Conservation (phyloP, 2,329 filamentous ascomycete genomes). For the Calonectria multiphialidica region DNA sequence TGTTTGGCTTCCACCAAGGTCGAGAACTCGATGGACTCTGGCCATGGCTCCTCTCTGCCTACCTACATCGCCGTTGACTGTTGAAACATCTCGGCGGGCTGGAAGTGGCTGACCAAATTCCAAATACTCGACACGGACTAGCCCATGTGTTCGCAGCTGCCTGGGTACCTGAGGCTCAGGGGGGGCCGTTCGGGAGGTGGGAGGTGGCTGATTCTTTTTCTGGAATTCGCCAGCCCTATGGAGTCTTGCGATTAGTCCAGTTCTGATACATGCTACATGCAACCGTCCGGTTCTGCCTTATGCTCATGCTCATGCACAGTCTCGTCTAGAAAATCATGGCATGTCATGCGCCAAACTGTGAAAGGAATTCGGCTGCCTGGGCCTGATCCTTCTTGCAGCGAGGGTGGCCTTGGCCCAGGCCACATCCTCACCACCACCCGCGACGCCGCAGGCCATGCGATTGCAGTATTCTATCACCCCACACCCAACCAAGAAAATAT, state of each 20-base stretch:
- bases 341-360: background rate
- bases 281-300: slow-evolving; percentile 1
- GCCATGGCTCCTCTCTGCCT: background rate
- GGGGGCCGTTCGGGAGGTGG: background rate
- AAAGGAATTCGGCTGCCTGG: background rate
- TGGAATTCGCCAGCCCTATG: slow-evolving; percentile 19
- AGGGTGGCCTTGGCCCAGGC: background rate
- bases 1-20: background rate
- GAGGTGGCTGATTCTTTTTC: slow-evolving; percentile 17
- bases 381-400: background rate
- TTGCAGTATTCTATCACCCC: slow-evolving; percentile 1
- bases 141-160: slow-evolving; percentile 1
- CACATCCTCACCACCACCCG: background rate
- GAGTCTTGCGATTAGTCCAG: slow-evolving; percentile 7
- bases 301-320: background rate
- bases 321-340: background rate
- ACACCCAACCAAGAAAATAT: background rate
- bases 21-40: background rate
- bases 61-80: background rate
- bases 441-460: background rate
- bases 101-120: slow-evolving; percentile 5
- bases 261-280: slow-evolving; percentile 11
- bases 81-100: background rate
- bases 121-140: background rate
- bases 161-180: background rate